A percentile compares a stretch with the other conserved stretches of the same genome.
phyloP scores from a whole-genome alignment of 768 basidiomycete genomes.

The Leucosporidium scottii region DNA sequence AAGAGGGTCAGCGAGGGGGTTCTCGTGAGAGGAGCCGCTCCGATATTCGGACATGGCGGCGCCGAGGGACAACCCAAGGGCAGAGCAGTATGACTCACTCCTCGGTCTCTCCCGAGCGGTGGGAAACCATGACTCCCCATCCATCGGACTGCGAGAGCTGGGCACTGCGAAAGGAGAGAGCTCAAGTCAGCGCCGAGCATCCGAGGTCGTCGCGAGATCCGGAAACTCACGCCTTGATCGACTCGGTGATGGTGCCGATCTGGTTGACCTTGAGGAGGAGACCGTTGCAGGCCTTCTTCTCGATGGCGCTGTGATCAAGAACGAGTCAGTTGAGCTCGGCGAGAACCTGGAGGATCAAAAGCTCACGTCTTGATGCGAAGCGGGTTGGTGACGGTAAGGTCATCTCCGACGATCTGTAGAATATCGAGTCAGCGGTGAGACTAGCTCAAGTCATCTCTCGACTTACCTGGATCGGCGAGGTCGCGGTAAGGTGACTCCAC shows the following conservation, averaged over 20 bases:
- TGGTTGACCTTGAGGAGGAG: slow-evolving; percentile 98
- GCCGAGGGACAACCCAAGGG: too few relatives aligned
- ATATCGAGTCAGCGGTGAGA: slow-evolving; percentile 21
- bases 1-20: background rate
- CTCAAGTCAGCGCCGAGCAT: background rate
- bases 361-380: slow-evolving; percentile 75
- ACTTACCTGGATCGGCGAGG: slow-evolving; percentile 60
- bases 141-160: slow-evolving; percentile 91
- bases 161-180: slow-evolving; percentile 51
- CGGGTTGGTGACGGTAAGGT: slow-evolving; percentile 97
- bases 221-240: slow-evolving; percentile 83
- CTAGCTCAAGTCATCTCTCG: background rate
- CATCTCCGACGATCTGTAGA: slow-evolving; percentile 53
- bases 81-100: slow-evolving; percentile 8
- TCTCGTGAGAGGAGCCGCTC: too few relatives aligned
- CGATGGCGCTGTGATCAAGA: slow-evolving; percentile 56
- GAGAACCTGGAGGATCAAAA: background rate
- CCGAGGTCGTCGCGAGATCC: background rate
- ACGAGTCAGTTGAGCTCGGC: background rate
- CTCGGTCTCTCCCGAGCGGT: slow-evolving; percentile 97
- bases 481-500: slow-evolving; percentile 82
- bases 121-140: slow-evolving; percentile 99
- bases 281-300: slow-evolving; percentile 99
- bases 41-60: too few relatives aligned
- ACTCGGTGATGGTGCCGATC: slow-evolving; percentile 91